Base-by-base conservation (phyloP, 164 flowering plant species). In the Magnolia kwangsiensis region DNA sequence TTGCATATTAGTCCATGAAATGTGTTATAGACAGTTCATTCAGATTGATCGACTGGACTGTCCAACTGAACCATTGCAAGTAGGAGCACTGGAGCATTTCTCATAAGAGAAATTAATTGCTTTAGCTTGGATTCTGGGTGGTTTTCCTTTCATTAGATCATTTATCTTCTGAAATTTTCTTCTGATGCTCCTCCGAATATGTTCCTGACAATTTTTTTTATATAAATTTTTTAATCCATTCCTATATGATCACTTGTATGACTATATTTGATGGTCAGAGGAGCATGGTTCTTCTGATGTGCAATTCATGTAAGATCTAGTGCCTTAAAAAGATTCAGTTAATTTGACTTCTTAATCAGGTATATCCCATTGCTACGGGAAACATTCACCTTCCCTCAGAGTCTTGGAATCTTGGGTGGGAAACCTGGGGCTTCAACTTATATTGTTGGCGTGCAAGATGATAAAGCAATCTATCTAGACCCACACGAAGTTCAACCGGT, bases 361-460 rank as follows among this genome's bases (percentile, higher is more conserved):
- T 95, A 95, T 78, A 82, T 93, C 74, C 97, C 98, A 71, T 85
- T 86, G n/a, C 78, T 96, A 83, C 81, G 78, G 67, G 84, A 86
- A 72, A 96, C 95, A 50, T 96, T 92, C 81, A 85, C 88, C 21
- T 96, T 96, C 81, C 97, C 97, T 50, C 99, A 96, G 78, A 91
- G 97, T 83, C 90, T 94, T 79, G 99, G 99, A 72, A 89, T 96
- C 77, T 78, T 94, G 84, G 99, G 99, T 79, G 99, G 99, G 73
- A 92, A 90, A 85, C 96, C 99, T 72, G 98, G 99, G 77, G 90
- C 88, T 59, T 96, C 99, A 55, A 94, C 98, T 68, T 96, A 96
- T 75, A 89, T 96, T 77, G 84, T 92, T 78, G 99, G 99, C 21
- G 90, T 92, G 76, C 99, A 96, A 84, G 98, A 90, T 84, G 94